These are phyloP conservation scores for Paracoccidioides brasiliensis DNA, from an alignment of 2,329 filamentous ascomycete genomes.

Conservation along the genomic window DNA sequence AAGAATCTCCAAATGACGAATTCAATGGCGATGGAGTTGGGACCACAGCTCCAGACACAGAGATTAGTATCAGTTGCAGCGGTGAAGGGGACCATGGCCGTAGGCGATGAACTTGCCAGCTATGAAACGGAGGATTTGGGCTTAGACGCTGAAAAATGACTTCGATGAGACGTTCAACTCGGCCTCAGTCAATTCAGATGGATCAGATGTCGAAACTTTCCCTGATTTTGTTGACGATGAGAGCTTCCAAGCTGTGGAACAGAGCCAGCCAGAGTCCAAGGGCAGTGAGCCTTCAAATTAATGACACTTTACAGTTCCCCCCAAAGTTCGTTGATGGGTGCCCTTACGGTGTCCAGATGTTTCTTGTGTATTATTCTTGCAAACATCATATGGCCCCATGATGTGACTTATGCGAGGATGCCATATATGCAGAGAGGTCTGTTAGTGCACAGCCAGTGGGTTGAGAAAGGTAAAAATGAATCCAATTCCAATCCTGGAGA, in stretches of 20 bases:
- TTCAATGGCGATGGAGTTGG: not conserved
- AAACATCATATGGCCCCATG: not conserved
- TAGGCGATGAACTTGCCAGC: no score
- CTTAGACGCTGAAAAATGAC: no score
- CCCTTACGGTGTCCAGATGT: not conserved
- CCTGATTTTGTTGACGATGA: not conserved
- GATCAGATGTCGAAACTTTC: not conserved
- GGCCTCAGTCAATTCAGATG: not conserved
- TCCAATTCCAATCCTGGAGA: not conserved
- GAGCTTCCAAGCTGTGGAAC: not conserved
- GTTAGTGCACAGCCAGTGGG: not conserved
- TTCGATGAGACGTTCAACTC: no score
- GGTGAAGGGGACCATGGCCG: not conserved
- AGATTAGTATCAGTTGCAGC: not conserved
- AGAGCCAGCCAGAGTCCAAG: not conserved
- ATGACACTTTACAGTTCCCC: not conserved
- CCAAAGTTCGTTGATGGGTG: not conserved
- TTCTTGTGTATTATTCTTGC: not conserved
- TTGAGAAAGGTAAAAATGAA: not conserved
- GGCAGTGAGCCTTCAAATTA: not conserved
- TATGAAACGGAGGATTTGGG: no score
- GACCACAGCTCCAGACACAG: not conserved
- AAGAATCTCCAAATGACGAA: not conserved
- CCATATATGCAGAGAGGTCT: no score
- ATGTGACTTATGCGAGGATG: not conserved